phyloP scores from a whole-genome alignment of 2,329 filamentous ascomycete genomes.

The Raffaelea arxii region DNA sequence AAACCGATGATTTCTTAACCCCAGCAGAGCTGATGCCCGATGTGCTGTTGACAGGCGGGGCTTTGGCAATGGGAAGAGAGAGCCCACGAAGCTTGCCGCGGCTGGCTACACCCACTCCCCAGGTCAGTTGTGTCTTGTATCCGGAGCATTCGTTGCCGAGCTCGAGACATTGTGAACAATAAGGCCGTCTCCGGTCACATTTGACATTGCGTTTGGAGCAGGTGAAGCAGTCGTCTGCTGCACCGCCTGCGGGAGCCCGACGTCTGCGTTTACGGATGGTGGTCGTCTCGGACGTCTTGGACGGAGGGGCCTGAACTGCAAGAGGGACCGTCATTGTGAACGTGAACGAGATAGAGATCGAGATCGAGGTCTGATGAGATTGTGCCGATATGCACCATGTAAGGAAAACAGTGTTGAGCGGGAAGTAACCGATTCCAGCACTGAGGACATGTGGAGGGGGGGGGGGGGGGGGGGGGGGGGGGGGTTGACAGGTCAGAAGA shows the following conservation, averaged over 20 bases:
- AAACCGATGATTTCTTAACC: slow-evolving; percentile 34
- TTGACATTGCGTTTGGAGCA: slow-evolving; percentile 75
- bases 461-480: not conserved
- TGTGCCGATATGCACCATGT: not conserved
- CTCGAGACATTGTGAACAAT: slow-evolving; percentile 90
- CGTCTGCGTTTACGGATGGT: slow-evolving; percentile 63
- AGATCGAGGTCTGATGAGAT: not conserved
- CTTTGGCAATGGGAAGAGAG: slow-evolving; percentile 60
- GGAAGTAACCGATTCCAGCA: not conserved
- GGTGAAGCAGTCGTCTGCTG: slow-evolving; percentile 89
- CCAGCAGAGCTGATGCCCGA: slow-evolving; percentile 16
- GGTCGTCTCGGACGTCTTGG: slow-evolving; percentile 27
- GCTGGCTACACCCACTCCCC: slow-evolving; percentile 92
- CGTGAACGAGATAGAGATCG: not conserved
- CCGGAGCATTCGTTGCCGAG: slow-evolving; percentile 87
- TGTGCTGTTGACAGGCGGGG: slow-evolving; percentile 39
- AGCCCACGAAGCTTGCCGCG: slow-evolving; percentile 88
- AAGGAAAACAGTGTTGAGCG: not conserved
- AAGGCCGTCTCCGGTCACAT: slow-evolving; percentile 86
- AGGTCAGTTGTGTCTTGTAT: slow-evolving; percentile 94
- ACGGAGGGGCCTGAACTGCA: slow-evolving; percentile 28
- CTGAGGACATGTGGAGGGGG: slow-evolving; percentile 1
- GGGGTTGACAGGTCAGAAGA: not conserved
- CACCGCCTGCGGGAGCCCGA: slow-evolving; percentile 79
- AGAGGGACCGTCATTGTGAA: slow-evolving; percentile 38